Base-by-base conservation (phyloP, 164 flowering plant species). In the Vitis amurensis region DNA sequence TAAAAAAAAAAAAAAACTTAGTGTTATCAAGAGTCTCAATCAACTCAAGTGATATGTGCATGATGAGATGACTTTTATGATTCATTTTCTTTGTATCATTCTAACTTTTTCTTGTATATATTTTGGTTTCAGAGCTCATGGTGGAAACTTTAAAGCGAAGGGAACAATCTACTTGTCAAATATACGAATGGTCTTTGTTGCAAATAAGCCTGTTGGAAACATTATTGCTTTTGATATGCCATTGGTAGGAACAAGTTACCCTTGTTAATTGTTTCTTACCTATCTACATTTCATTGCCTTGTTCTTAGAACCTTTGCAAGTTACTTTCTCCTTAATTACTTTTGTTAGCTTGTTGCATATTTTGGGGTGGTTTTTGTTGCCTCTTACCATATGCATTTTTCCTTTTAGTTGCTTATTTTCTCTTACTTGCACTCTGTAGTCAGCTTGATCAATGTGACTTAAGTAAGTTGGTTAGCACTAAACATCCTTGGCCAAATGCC, bases 81-180 rank as follows among this genome's bases (percentile, higher is more conserved):
- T 37, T 37, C 7, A 4, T 4, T 37, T 17, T 48, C 29, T 67
- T 58, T 44, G 12, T 17, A 8, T 17, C 5, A 11, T 60, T 4
- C 44, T 30, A 37, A 37, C 8, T 71, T 57, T 11, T 68, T 47
- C 49, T 8, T 37, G 44, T 5, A 17, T 61, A 29, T 12, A 50
- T 50, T 37, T 17, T 75, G 30, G 27, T 55, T 64, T 63, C 84
- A 89, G 95, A 49, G 11, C 75, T 73, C 74, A 75, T 51, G 87
- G 87, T 4, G 97, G 89, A 53, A 73, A 71, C 29, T 80, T 88
- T 7, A 91, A 91, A 76, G 85, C 92, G 1, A 92, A 82, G 83
- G 98, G 98, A 19, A 88, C 82, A 44, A 82, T 94, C 65, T 94
- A 88, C 82, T 76, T 94, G 81, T 94, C 98, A 60, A 92, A 94